These are phyloP conservation scores for Austroboletus eburneus DNA, from an alignment of 768 basidiomycete species.

Conservation along the genomic window DNA sequence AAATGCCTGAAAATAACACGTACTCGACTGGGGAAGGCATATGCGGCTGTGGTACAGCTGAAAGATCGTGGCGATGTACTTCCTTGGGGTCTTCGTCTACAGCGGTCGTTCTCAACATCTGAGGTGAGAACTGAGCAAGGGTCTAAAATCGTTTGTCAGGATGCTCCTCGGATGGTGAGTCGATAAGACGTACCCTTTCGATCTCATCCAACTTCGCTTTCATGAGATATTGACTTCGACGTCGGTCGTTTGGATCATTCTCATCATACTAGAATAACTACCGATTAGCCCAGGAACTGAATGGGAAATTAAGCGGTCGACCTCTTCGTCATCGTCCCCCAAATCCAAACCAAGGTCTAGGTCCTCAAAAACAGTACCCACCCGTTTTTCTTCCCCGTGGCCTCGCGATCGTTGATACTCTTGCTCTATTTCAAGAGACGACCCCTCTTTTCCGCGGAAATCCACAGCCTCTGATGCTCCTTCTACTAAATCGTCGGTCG, in stretches of 20 bases:
- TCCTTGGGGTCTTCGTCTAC: constrained; percentile 21
- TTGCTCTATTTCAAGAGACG: constrained; percentile 25
- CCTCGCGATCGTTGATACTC: constrained; percentile 30
- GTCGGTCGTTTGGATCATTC: constrained; percentile 67
- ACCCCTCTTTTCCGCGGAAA: constrained; percentile 15
- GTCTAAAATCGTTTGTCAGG: constrained; percentile 37
- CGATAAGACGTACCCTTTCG: constrained; percentile 49
- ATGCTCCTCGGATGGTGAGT: not conserved
- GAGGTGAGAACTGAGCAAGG: constrained; percentile 65
- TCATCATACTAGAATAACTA: constrained; percentile 51
- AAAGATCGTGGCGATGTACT: constrained; percentile 16
- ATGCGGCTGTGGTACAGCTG: constrained; percentile 11
- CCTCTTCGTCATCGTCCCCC: constrained; percentile 41
- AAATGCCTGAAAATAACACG: constrained; percentile 8
- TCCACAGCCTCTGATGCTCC: constrained; percentile 7
- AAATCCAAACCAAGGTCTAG: constrained; percentile 42
- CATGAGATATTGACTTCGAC: constrained; percentile 73
- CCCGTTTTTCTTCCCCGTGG: constrained; percentile 42
- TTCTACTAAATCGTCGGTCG: constrained; percentile 28
- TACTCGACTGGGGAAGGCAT: constrained; percentile 17
- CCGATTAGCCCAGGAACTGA: constrained; percentile 12
- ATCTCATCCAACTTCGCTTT: constrained; percentile 75
- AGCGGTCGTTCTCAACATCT: constrained; percentile 26
- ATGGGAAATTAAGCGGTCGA: constrained; percentile 23
- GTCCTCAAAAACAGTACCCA: constrained; percentile 43